These are phyloP conservation scores for Pseudopyricularia cyperi DNA, from an alignment of 2,329 filamentous ascomycete species.

Conservation along the genomic window DNA sequence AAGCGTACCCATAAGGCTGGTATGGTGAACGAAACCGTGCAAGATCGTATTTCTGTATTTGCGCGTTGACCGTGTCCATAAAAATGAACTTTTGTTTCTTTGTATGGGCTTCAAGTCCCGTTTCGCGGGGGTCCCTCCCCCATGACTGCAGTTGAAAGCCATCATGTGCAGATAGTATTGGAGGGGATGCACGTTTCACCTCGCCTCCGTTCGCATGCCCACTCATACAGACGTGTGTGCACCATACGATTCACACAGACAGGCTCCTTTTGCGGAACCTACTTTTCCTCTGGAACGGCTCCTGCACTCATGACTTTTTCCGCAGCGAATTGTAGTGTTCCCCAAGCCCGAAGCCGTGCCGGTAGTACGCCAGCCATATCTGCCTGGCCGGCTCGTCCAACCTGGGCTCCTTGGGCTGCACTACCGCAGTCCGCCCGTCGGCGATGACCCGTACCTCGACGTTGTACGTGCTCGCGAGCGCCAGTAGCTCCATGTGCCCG, in stretches of 20 bases:
- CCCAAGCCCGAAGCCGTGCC: conserved; percentile 83
- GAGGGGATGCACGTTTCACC: neutral
- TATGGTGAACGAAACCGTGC: conserved; percentile 26
- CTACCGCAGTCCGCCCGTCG: conserved; percentile 66
- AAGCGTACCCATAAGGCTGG: conserved; percentile 34
- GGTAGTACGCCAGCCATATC: conserved; percentile 90
- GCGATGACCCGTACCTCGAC: conserved; percentile 78
- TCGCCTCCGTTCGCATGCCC: neutral
- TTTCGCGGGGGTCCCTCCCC: neutral
- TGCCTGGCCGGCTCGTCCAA: conserved; percentile 36
- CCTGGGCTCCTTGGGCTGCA: conserved; percentile 37
- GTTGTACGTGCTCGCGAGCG: conserved; percentile 67
- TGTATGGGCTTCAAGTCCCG: neutral
- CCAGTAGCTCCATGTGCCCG: conserved; percentile 78
- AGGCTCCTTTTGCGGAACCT: no score
- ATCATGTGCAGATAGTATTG: no score
- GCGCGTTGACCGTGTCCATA: neutral
- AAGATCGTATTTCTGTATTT: conserved; percentile 40
- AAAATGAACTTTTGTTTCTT: neutral
- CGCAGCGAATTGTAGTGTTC: conserved; percentile 94
- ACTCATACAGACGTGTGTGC: neutral
- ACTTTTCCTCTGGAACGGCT: no score
- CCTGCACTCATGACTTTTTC: conserved; percentile 15
- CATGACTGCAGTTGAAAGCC: no score
- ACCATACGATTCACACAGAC: no score